Conservation (phyloP, 2,329 filamentous ascomycete genomes). For the Penicillium thymicola region DNA sequence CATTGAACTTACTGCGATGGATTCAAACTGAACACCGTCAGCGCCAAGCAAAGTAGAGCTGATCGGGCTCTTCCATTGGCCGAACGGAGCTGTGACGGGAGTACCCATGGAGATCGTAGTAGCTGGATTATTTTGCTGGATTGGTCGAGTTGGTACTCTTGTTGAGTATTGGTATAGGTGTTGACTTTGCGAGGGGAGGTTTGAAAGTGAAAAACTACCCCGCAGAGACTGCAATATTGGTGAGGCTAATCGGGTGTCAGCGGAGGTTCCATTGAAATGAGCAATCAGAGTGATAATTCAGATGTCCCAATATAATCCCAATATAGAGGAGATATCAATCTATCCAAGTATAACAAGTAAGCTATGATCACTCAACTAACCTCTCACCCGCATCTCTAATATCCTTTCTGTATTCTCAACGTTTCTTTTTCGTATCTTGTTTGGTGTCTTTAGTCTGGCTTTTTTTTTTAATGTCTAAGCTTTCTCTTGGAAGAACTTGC, state of each 20-base stretch:
- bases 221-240: neutral
- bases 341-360: neutral
- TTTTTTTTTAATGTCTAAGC: no score
- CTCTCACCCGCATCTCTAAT: neutral
- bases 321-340: neutral
- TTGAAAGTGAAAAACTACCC: neutral
- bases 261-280: neutral
- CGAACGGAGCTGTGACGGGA: constrained; percentile 24
- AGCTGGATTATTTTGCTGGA: neutral
- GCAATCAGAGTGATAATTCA: neutral
- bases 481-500: neutral
- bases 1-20: constrained; percentile 12
- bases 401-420: neutral
- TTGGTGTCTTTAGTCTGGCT: neutral
- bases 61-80: constrained; percentile 38
- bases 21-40: constrained; percentile 19
- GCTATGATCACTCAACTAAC: neutral
- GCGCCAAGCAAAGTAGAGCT: constrained; percentile 18
- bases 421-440: neutral
- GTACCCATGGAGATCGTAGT: neutral
- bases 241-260: neutral
- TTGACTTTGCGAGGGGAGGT: neutral
- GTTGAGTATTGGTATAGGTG: neutral
- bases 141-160: neutral
- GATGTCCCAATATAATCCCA: neutral